Evolutionary conservation across 257 asterid genomes (phyloP).

Genomic region (Oldenlandia corymbosa): DNA sequence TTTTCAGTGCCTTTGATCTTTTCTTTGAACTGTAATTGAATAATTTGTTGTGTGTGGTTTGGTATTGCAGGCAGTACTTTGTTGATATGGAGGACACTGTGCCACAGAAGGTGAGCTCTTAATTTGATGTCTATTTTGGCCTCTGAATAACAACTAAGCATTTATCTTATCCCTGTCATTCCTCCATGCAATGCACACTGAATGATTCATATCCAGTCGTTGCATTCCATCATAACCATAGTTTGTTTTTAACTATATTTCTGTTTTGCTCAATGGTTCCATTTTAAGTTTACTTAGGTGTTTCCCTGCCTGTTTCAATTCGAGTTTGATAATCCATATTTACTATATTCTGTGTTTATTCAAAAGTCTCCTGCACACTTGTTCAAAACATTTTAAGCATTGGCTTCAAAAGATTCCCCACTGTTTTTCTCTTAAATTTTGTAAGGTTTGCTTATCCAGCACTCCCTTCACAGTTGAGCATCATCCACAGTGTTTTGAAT

Average conservation of each 20-base stretch:
- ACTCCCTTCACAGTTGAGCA: background rate
- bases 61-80: slow-evolving; percentile 44
- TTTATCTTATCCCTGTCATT: background rate
- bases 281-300: too few species aligned
- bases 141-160: background rate
- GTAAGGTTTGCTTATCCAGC: background rate
- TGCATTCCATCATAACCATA: too few species aligned
- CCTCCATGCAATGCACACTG: too few species aligned
- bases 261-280: too few species aligned
- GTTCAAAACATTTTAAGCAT: too few species aligned
- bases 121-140: background rate
- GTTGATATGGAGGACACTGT: slow-evolving; percentile 50
- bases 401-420: background rate
- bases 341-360: too few species aligned
- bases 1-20: background rate
- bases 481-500: background rate
- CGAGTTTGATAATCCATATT: too few species aligned
- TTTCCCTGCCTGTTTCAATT: too few species aligned
- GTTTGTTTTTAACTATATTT: too few species aligned
- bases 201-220: too few species aligned
- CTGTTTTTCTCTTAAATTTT: background rate
- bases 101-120: slow-evolving; percentile 39
- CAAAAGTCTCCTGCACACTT: too few species aligned
- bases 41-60: slow-evolving; percentile 4
- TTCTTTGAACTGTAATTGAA: background rate